Evolutionary conservation across 2,329 filamentous ascomycete species (phyloP), one percentile per base, ranked within the genome.

Genomic region (Pseudogymnoascus sp.): DNA sequence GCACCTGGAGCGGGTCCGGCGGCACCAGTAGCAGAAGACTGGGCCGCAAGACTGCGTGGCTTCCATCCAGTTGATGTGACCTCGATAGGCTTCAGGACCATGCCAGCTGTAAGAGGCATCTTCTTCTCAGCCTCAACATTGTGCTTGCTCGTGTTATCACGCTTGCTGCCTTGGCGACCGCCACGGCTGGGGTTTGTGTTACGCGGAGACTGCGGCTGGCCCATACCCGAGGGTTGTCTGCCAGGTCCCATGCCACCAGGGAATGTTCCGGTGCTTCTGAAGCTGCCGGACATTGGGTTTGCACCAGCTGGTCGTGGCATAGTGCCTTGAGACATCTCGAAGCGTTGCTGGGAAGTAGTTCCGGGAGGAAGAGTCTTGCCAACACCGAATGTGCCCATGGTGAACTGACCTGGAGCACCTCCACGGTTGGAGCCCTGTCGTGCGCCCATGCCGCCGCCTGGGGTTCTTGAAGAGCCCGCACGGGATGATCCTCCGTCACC

Each of bases 91-190:
- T 93, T 91, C 67, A 99, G 77, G 1, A 96, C 90, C 79, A 85
- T 81, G 68, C 89, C 88, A 64, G 87, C 86, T 64, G 93, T 97
- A 67, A 97, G 85, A 72, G 94, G 93, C 92, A 97, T 97, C 67
- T 84, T 86, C 81, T 91, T 92, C 73, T 89, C 87, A 72, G 84
- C 82, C 73, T 92, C 85, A 35, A 84, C 84, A 68, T 92, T 88
- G 64, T 79, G 81, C 71, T 78, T 79, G 7, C 72, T 67, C 28
- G 33, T 64, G 58, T 72, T 70, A 33, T 74, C 73, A 66, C 82
- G 82, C 71, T 87, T 88, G 78, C 89, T 90, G 64, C 83, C 82
- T 67, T 81, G 81, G 64, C 84, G 83, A 65, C 81, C 80, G 65
- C 81, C 80, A 41, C 84, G 82, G 75, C 86, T 89, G 65, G 81